Evolutionary conservation across 345 rosid species (phyloP).

Genomic region (Geranium rotundifolium): DNA sequence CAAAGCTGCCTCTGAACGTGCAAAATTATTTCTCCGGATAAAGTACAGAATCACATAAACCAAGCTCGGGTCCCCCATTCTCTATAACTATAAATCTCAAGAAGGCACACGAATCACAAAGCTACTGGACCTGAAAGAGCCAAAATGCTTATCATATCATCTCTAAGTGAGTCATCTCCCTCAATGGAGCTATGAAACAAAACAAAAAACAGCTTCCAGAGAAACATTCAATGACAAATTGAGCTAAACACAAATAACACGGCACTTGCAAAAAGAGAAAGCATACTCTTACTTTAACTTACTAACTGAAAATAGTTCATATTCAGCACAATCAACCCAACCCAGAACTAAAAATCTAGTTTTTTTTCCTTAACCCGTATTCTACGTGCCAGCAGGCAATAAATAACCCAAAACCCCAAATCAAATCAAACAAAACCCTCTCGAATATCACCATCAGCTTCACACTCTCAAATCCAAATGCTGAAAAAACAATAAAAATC

Average conservation of each 20-base stretch:
- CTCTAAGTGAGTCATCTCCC: not conserved
- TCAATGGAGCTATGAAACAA: not conserved
- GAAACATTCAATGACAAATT: too few relatives aligned
- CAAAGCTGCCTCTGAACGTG: conserved; percentile 90
- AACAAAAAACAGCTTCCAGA: too few relatives aligned
- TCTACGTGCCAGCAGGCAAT: not conserved
- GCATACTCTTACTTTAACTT: too few relatives aligned
- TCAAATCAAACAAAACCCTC: not conserved
- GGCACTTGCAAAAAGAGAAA: too few relatives aligned
- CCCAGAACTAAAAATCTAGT: not conserved
- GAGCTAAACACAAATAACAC: too few relatives aligned
- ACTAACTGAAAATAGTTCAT: too few relatives aligned
- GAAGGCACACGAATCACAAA: not conserved
- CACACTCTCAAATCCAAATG: not conserved
- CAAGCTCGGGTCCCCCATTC: conserved; percentile 56
- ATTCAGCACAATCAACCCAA: not conserved
- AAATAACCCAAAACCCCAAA: not conserved
- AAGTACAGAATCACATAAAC: conserved; percentile 73
- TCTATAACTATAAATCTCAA: conserved; percentile 12
- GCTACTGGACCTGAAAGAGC: not conserved
- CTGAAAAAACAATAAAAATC: not conserved
- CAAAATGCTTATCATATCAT: not conserved
- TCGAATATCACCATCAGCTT: not conserved
- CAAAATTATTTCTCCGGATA: conserved; percentile 60
- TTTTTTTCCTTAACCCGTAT: not conserved